These are phyloP conservation scores for Naegleria fowleri DNA, from an alignment of 208 protist genomes.

Conservation along the genomic window DNA sequence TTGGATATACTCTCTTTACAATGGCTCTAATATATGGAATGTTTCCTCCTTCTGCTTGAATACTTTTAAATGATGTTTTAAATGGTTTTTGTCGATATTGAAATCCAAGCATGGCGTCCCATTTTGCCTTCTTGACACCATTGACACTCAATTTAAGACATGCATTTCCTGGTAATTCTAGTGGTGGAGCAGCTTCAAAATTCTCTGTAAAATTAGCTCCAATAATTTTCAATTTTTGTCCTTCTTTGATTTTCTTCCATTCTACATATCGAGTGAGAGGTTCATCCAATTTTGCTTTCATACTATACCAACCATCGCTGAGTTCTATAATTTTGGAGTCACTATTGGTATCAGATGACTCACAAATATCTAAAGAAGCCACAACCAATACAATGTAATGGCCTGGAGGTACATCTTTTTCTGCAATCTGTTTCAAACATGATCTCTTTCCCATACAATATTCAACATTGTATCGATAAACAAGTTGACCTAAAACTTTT, in stretches of 20 bases:
- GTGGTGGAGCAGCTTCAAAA: background rate
- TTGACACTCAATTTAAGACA: background rate
- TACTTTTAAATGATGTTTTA: background rate
- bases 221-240: conserved; percentile 22
- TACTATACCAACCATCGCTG: conserved; percentile 26
- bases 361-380: background rate
- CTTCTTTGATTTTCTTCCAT: background rate
- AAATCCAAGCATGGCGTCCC: background rate
- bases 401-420: background rate
- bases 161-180: background rate
- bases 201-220: background rate
- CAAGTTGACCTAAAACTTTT: conserved; percentile 4
- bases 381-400: background rate
- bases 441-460: background rate
- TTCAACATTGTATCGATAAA: background rate
- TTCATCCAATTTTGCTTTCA: conserved; percentile 25
- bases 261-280: background rate
- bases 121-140: background rate
- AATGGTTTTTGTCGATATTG: background rate
- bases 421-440: background rate
- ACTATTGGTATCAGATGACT: background rate
- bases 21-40: background rate
- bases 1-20: background rate
- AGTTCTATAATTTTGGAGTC: conserved; percentile 25
- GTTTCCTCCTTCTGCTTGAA: background rate